phyloP scores from a whole-genome alignment of 176 grass and related monocot species.

The Lolium multiflorum region DNA sequence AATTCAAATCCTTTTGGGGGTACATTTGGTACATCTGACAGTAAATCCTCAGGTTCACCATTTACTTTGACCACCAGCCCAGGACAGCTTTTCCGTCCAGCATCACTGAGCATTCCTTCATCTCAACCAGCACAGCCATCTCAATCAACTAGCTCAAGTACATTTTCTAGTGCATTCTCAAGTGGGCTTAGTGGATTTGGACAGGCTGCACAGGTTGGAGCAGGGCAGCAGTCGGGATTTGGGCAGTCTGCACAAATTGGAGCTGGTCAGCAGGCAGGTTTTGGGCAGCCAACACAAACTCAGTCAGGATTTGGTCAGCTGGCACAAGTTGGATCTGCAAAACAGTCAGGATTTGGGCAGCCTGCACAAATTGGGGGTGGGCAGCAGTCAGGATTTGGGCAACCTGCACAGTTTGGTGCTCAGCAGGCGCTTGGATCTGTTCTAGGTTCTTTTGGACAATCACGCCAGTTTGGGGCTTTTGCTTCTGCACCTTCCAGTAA shows the following conservation, averaged over 20 bases:
- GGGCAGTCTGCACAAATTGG: slow-evolving; percentile 70
- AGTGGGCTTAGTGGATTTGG: slow-evolving; percentile 88
- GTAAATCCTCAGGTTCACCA: slow-evolving; percentile 50
- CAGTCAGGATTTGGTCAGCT: slow-evolving; percentile 80
- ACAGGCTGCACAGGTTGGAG: slow-evolving; percentile 68
- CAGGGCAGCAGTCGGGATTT: slow-evolving; percentile 68
- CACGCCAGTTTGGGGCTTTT: slow-evolving; percentile 84
- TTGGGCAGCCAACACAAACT: slow-evolving; percentile 79
- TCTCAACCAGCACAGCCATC: slow-evolving; percentile 67
- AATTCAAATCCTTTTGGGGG: slow-evolving; percentile 88
- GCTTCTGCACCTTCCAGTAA: slow-evolving; percentile 52
- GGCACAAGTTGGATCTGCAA: slow-evolving; percentile 58
- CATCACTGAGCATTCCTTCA: slow-evolving; percentile 83
- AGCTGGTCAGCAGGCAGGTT: slow-evolving; percentile 70
- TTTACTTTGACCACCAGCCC: slow-evolving; percentile 68
- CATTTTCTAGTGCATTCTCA: slow-evolving; percentile 66
- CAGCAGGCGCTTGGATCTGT: slow-evolving; percentile 92
- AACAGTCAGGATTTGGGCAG: slow-evolving; percentile 76
- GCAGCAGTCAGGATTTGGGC: slow-evolving; percentile 69
- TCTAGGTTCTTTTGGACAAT: slow-evolving; percentile 94
- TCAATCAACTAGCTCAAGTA: slow-evolving; percentile 59
- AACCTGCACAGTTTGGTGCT: slow-evolving; percentile 73
- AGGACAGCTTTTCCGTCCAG: slow-evolving; percentile 77
- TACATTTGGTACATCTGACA: slow-evolving; percentile 61
- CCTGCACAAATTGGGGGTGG: slow-evolving; percentile 70